Evolutionary conservation across 2,329 filamentous ascomycete species (phyloP).

Genomic region (Fusarium sp.): DNA sequence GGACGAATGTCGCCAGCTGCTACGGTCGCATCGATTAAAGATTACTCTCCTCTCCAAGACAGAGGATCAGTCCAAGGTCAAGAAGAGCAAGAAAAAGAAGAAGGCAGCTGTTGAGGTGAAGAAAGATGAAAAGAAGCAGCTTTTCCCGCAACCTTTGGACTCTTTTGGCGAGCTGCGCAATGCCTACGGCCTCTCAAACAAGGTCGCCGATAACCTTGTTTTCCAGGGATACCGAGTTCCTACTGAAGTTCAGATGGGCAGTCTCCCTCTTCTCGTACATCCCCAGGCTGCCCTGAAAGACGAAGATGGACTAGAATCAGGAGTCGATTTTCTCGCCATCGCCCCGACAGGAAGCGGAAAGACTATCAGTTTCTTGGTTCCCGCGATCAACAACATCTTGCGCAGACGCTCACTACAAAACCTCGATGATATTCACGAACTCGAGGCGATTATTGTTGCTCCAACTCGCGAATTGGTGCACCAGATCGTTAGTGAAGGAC

Average conservation of each 20-base stretch:
- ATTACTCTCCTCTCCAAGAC: conserved; percentile 75
- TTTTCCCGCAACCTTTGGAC: conserved; percentile 83
- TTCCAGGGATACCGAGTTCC: conserved; percentile 88
- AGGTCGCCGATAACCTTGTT: conserved; percentile 79
- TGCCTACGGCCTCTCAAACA: conserved; percentile 76
- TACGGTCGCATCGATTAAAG: conserved; percentile 86
- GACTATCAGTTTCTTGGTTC: conserved; percentile 91
- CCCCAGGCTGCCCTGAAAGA: conserved; percentile 60
- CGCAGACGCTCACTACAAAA: conserved; percentile 61
- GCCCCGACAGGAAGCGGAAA: conserved; percentile 97
- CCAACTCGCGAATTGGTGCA: conserved; percentile 82
- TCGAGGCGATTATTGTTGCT: conserved; percentile 77
- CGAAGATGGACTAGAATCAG: conserved; percentile 47
- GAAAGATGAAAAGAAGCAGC: conserved; percentile 65
- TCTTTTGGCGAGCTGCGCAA: conserved; percentile 78
- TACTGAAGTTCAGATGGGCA: conserved; percentile 92
- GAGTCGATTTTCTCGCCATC: conserved; percentile 82
- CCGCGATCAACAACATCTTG: conserved; percentile 80
- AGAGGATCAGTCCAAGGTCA: conserved; percentile 54
- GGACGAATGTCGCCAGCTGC: conserved; percentile 76
- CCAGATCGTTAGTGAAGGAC: conserved; percentile 86
- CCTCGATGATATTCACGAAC: conserved; percentile 52
- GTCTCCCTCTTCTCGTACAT: conserved; percentile 79
- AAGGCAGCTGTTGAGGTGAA: conserved; percentile 57
- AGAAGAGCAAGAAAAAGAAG: conserved; percentile 66